Evolutionary conservation across 495 filamentous ascomycete genomes (phyloP).

Genomic region (Penicillium cosmopolitanum): DNA sequence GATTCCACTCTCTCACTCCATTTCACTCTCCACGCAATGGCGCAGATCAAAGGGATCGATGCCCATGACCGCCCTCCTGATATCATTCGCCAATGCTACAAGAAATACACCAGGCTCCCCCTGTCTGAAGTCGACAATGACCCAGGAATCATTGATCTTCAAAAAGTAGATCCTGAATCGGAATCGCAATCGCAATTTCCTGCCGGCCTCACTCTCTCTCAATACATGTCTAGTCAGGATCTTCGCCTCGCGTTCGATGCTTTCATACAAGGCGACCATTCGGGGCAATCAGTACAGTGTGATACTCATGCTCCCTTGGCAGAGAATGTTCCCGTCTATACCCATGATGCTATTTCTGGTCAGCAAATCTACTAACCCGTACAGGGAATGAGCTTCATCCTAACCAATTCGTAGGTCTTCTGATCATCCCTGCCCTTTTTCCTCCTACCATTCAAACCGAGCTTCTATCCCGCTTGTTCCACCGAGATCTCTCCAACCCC

Average conservation of each 20-base stretch:
- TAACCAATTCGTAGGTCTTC: conserved; percentile 61
- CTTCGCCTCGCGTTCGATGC: conserved; percentile 41
- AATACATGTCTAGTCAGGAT: conserved; percentile 36
- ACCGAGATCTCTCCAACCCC: conserved; percentile 77
- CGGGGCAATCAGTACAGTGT: conserved; percentile 12
- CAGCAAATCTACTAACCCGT: conserved; percentile 31
- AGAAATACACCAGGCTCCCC: conserved; percentile 58
- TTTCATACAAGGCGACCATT: conserved; percentile 31
- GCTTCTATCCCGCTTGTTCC: conserved; percentile 70
- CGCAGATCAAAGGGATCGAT: conserved; percentile 57
- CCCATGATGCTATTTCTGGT: conserved; percentile 47
- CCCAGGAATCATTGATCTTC: conserved; percentile 54
- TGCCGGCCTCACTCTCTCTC: conserved; percentile 26
- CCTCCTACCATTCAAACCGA: conserved; percentile 66
- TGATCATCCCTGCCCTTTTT: conserved; percentile 73
- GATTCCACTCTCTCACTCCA: not conserved
- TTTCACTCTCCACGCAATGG: conserved; percentile 27
- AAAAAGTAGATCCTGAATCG: conserved; percentile 32
- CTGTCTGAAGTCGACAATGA: conserved; percentile 49
- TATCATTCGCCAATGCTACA: conserved; percentile 64
- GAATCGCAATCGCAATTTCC: conserved; percentile 29
- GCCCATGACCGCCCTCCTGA: conserved; percentile 73
- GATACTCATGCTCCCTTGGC: conserved; percentile 29
- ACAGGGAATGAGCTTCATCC: conserved; percentile 17
- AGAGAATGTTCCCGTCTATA: conserved; percentile 51